phyloP scores from a whole-genome alignment of 1,284 basidiomycete genomes.

The Ustilago vetiveriae region DNA sequence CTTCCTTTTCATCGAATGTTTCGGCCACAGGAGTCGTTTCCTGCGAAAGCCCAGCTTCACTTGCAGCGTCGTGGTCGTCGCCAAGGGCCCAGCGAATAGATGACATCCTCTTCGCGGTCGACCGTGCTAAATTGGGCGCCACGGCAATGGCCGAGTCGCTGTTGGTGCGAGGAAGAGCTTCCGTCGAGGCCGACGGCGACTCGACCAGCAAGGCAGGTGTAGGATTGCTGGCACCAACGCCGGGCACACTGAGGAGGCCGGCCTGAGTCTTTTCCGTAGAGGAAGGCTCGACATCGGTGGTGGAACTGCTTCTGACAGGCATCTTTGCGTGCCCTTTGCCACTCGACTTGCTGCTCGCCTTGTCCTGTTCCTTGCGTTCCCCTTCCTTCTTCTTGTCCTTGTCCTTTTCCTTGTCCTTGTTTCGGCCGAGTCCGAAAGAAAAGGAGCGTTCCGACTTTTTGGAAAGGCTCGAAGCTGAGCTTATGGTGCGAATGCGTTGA shows the following conservation, averaged over 20 bases:
- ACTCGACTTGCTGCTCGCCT: background rate
- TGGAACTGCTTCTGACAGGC: conserved; percentile 1
- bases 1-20: conserved; percentile 10
- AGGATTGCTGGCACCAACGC: conserved; percentile 1
- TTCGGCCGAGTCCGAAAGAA: conserved; percentile 20
- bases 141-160: conserved; percentile 8
- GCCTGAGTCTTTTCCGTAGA: conserved; percentile 2
- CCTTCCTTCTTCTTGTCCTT: conserved; percentile 7
- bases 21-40: conserved; percentile 13
- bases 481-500: conserved; percentile 22
- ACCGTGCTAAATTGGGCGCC: background rate
- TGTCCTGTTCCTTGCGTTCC: conserved; percentile 11
- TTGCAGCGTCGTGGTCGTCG: background rate
- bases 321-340: background rate
- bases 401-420: conserved; percentile 29
- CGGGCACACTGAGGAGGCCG: conserved; percentile 18
- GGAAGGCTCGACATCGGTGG: conserved; percentile 5
- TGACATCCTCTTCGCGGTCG: conserved; percentile 24
- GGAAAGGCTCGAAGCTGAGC: conserved; percentile 25
- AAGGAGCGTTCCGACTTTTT: conserved; percentile 43
- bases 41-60: conserved; percentile 1
- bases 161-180: conserved; percentile 11
- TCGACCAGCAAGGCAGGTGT: conserved; percentile 15
- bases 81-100: conserved; percentile 41
- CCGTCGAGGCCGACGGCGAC: conserved; percentile 28